Percentiles rank a stretch among this genome's conserved stretches.
Evolutionary conservation across 2,329 filamentous ascomycete species (phyloP).

Genomic region (Harringtonia lauricola): DNA sequence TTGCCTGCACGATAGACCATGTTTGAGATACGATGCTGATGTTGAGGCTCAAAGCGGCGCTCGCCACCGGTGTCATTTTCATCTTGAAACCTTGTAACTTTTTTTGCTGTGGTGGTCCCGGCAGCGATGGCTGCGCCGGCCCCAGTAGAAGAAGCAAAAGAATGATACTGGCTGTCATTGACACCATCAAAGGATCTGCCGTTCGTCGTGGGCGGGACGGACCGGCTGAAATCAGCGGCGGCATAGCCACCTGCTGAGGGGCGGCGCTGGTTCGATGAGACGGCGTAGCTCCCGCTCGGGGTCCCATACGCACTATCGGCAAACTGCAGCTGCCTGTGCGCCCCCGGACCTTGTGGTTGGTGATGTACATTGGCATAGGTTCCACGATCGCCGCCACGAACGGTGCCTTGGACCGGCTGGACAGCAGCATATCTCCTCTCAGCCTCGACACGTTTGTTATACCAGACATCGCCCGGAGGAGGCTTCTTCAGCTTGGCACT

Average conservation of each 20-base stretch:
- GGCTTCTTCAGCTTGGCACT: constrained; percentile 50
- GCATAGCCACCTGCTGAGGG: not conserved
- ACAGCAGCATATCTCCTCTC: constrained; percentile 25
- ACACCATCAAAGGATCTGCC: not conserved
- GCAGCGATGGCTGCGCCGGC: not conserved
- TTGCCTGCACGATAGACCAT: constrained; percentile 30
- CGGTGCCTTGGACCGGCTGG: constrained; percentile 12
- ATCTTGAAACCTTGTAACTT: constrained; percentile 16
- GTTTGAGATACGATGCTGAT: constrained; percentile 27
- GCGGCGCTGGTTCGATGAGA: not conserved
- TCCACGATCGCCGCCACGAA: not conserved
- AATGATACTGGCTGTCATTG: not conserved
- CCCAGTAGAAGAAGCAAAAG: not conserved
- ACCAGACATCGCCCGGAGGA: constrained; percentile 40
- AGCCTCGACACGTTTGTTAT: constrained; percentile 28
- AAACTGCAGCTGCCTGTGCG: not conserved
- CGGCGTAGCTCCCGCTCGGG: not conserved
- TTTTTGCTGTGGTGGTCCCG: constrained; percentile 3
- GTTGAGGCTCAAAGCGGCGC: constrained; percentile 10
- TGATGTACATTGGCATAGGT: not conserved
- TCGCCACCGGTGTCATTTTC: constrained; percentile 18
- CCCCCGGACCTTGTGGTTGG: not conserved
- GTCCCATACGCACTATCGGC: too few species aligned
- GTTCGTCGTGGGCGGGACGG: not conserved
- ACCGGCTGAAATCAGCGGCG: not conserved